Conservation (phyloP, 1,139 yeast genomes). For the Taphrina sp. region DNA sequence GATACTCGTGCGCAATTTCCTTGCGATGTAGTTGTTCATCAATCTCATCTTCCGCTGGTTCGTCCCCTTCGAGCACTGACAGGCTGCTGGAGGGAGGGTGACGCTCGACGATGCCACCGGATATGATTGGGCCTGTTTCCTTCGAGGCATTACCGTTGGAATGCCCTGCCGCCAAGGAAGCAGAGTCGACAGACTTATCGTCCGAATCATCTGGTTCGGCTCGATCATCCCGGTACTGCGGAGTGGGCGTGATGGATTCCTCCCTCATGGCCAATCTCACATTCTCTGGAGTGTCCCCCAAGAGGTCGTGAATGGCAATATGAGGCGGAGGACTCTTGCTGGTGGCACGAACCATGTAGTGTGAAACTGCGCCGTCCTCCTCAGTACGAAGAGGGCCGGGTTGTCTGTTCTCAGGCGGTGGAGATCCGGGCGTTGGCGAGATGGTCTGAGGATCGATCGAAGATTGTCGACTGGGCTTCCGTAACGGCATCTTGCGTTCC, state of each 20-base stretch:
- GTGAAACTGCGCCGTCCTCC: conserved; percentile 25
- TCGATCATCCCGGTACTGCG: neutral
- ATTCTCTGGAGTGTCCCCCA: conserved; percentile 19
- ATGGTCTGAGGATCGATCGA: conserved; percentile 23
- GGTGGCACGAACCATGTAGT: conserved; percentile 31
- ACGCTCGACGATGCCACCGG: conserved; percentile 18
- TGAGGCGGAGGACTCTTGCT: conserved; percentile 30
- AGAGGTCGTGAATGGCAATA: conserved; percentile 25
- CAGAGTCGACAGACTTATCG: neutral
- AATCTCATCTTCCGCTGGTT: neutral
- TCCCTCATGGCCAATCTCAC: conserved; percentile 6
- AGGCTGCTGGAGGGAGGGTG: neutral
- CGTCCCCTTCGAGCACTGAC: neutral
- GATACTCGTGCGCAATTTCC: conserved; percentile 29
- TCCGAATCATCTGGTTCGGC: neutral
- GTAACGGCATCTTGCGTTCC: conserved; percentile 17
- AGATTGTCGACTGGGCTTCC: conserved; percentile 17
- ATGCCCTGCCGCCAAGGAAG: neutral
- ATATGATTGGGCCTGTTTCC: neutral
- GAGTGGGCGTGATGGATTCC: conserved; percentile 15
- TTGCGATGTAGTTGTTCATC: conserved; percentile 25
- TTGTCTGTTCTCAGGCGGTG: conserved; percentile 23
- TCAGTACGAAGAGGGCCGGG: conserved; percentile 25
- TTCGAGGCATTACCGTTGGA: neutral
- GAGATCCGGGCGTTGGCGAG: conserved; percentile 26